Percentiles rank a stretch among this genome's conserved stretches.
Conservation (phyloP, 768 basidiomycete genomes). For the Xerocomellus chrysenteron region DNA sequence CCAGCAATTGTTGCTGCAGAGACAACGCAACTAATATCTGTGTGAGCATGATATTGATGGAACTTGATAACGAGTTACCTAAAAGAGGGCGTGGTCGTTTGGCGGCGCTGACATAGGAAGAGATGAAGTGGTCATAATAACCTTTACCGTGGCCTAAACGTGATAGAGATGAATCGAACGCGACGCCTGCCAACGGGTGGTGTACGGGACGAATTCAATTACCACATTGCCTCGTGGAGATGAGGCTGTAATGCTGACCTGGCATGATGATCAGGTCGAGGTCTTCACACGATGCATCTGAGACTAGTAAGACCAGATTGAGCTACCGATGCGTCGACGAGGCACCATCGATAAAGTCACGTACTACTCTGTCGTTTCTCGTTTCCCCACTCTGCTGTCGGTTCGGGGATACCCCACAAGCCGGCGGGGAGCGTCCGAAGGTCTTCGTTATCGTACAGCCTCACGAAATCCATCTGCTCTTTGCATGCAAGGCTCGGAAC, state of each 20-base stretch:
- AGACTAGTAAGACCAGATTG: constrained; percentile 18
- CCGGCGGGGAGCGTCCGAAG: constrained; percentile 56
- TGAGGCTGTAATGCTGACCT: constrained; percentile 40
- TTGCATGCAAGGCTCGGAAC: constrained; percentile 61
- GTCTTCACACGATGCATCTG: constrained; percentile 35
- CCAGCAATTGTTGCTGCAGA: constrained; percentile 61
- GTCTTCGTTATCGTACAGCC: constrained; percentile 59
- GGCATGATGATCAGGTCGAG: constrained; percentile 70
- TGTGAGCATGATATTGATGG: constrained; percentile 14
- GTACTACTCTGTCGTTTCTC: constrained; percentile 51
- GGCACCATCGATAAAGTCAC: constrained; percentile 21
- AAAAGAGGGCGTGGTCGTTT: constrained; percentile 52
- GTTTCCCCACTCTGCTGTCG: constrained; percentile 44
- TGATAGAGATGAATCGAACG: constrained; percentile 66
- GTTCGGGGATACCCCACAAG: constrained; percentile 77
- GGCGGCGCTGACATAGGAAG: constrained; percentile 45
- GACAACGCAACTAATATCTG: constrained; percentile 57
- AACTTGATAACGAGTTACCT: constrained; percentile 41
- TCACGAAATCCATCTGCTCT: constrained; percentile 64
- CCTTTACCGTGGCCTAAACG: constrained; percentile 83
- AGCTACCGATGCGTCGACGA: constrained; percentile 1
- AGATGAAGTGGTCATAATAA: constrained; percentile 76
- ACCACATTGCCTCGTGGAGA: constrained; percentile 6
- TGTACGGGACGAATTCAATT: constrained; percentile 7
- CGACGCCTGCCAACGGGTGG: constrained; percentile 51